These are phyloP conservation scores for Paecilomyces fulvus DNA, from an alignment of 2,329 filamentous ascomycete species.

Conservation along the genomic window DNA sequence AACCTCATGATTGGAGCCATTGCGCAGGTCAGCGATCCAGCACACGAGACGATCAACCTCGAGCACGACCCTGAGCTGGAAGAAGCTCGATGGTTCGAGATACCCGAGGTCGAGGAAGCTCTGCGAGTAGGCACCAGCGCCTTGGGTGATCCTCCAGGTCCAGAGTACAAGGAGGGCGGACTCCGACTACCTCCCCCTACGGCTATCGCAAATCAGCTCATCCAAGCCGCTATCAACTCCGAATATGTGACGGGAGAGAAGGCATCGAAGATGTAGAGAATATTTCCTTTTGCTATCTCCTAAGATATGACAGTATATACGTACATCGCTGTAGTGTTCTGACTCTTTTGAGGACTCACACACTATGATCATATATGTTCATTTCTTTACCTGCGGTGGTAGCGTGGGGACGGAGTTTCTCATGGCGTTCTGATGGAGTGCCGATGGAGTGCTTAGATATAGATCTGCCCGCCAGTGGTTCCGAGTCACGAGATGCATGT, in stretches of 20 bases:
- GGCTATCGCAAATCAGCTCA: slow-evolving; percentile 85
- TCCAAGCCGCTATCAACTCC: slow-evolving; percentile 63
- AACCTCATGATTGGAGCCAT: slow-evolving; percentile 83
- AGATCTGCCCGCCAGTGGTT: neutral
- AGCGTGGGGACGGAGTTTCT: neutral
- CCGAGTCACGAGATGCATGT: neutral
- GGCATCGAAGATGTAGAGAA: slow-evolving; percentile 40
- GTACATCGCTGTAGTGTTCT: neutral
- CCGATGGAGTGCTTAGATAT: neutral
- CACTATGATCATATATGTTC: neutral
- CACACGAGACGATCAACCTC: slow-evolving; percentile 71
- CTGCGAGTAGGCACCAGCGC: slow-evolving; percentile 58
- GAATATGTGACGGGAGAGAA: slow-evolving; percentile 58
- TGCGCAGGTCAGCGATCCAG: slow-evolving; percentile 67
- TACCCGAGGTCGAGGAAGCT: slow-evolving; percentile 73
- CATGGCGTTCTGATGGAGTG: neutral
- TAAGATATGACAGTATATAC: neutral
- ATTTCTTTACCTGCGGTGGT: neutral
- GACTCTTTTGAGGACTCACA: neutral
- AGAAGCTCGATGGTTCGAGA: slow-evolving; percentile 75
- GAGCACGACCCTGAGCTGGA: slow-evolving; percentile 88
- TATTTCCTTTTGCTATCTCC: neutral
- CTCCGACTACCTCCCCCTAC: slow-evolving; percentile 75
- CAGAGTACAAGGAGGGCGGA: slow-evolving; percentile 65
- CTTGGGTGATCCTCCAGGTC: slow-evolving; percentile 55